Base-by-base conservation (phyloP, 352 stramenopile genomes). In the Thraustotheca clavata region DNA sequence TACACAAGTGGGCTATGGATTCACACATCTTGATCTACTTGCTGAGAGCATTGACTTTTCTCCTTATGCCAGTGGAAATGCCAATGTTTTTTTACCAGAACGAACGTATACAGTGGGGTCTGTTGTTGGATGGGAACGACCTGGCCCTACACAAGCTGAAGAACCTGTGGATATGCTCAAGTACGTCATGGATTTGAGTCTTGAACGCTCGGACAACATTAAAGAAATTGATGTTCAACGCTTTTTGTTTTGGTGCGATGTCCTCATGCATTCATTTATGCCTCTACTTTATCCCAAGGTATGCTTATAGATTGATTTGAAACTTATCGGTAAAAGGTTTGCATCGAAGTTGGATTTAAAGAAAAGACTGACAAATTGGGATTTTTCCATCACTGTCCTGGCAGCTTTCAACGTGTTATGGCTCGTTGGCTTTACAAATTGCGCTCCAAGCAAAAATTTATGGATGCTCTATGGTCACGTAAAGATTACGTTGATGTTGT, bases 241-340 rank as follows among this genome's bases (percentile, higher is more conserved):
- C 1, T 95, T 95, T 35, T 73, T 88, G 39, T 95, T 91, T 63
- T 95, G 86, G 86, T 74, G 76, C 24, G 79, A 92, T 26, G 69
- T 95, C 11, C 89, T 95, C 57, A 95, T 95, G 86, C 82, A 83
- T 35, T 95, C 89, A 50, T 95, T 91, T 65, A 95, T 95, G 86
- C 86, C 86, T 29, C 62, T 95, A 36, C 60, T 95, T 50, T 95
- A 90, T 62, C 86, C 86, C 2, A 94, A 94, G 48, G 43, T 52
- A 26, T 29, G 6, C n/a, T n/a, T n/a, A n/a, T 50, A 14, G 14
- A 22, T 14, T 6, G 6, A 12, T 14, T 6, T 50, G 14, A 12
- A 22, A 6, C 43, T 14, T 14, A 6, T 50, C 43, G 43, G 43
- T 29, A 29, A 12, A 18, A 52, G 43, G 71, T 92, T 8, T 92